Base-by-base conservation (phyloP, 768 basidiomycete genomes). In the Kwoniella sp. region DNA sequence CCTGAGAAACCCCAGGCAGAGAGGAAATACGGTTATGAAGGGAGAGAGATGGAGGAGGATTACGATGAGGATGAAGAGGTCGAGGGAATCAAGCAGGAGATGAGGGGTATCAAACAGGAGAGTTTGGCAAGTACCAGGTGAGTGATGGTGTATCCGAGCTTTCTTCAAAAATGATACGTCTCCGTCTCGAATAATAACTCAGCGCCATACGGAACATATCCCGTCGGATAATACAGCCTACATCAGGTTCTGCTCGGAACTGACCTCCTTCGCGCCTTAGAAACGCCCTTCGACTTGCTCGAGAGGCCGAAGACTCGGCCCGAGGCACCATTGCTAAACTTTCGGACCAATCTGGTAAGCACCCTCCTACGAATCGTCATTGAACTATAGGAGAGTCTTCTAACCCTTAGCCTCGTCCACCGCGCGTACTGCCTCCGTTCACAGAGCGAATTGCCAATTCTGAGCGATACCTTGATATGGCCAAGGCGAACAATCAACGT, bases 241-340 rank as follows among this genome's bases (percentile, higher is more conserved):
- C n/a, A n/a, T n/a, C n/a, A n/a, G n/a, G n/a, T n/a, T n/a, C n/a
- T n/a, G n/a, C n/a, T n/a, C n/a, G n/a, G 17, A 10, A 44, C 40
- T 10, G 40, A 44, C 40, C n/a, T n/a, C n/a, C n/a, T n/a, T n/a
- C n/a, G n/a, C n/a, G n/a, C n/a, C n/a, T 19, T 19, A 79, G 80
- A 71, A 97, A 98, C 81, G 95, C 95, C 13, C 84, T 99, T 55
- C 85, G 92, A 47, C 84, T 97, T 77, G 95, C 94, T 40, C 84
- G 88, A n/a, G 93, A 98, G 80, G 92, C 95, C 0, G 95, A 97
- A 80, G 95, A 99, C 80, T 95, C 92, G 12, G 95, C 90, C 33
- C 83, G 90, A 49, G 88, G 87, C 63, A 99, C 95, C 4, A 76
- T 99, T 21, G 82, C 79, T 60, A 90, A 86, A 74, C 85, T 99